These are phyloP conservation scores for Ochetophila trinervis DNA, from an alignment of 306 rosid genomes.

Conservation along the genomic window DNA sequence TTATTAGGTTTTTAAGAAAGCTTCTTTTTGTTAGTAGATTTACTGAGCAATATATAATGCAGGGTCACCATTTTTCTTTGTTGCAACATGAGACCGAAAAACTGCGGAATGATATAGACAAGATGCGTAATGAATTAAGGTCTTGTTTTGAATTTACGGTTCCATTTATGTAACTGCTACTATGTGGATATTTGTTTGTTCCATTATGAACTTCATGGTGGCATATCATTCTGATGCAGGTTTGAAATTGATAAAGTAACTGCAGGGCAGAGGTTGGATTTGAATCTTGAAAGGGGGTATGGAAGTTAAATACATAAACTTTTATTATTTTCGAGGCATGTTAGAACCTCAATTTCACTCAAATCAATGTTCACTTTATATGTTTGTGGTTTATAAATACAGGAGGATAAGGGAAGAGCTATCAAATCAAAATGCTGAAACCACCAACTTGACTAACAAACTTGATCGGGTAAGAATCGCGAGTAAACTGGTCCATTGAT, in stretches of 20 bases:
- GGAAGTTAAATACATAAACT: slow-evolving; percentile 9
- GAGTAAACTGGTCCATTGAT: neutral
- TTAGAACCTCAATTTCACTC: slow-evolving; percentile 13
- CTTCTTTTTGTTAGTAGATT: slow-evolving; percentile 4
- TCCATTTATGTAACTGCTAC: slow-evolving; percentile 11
- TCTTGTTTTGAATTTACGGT: slow-evolving; percentile 17
- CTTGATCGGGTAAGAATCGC: slow-evolving; percentile 72
- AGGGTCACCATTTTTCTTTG: slow-evolving; percentile 92
- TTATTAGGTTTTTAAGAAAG: neutral
- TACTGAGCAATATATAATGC: slow-evolving; percentile 25
- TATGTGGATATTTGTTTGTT: slow-evolving; percentile 5
- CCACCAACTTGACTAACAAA: slow-evolving; percentile 79
- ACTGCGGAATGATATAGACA: slow-evolving; percentile 81
- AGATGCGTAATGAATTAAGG: slow-evolving; percentile 94
- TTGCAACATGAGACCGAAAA: slow-evolving; percentile 93
- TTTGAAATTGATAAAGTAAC: slow-evolving; percentile 92
- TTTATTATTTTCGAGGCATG: slow-evolving; percentile 4
- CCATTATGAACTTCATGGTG: slow-evolving; percentile 17
- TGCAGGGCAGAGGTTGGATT: slow-evolving; percentile 91
- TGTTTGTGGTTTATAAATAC: slow-evolving; percentile 23
- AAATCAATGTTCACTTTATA: neutral
- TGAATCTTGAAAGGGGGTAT: slow-evolving; percentile 97
- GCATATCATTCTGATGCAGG: slow-evolving; percentile 44
- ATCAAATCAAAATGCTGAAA: slow-evolving; percentile 80
- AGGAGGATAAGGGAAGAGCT: slow-evolving; percentile 95